Evolutionary conservation across 2,329 filamentous ascomycete species (phyloP).

Genomic region (Aureobasidium sp.): DNA sequence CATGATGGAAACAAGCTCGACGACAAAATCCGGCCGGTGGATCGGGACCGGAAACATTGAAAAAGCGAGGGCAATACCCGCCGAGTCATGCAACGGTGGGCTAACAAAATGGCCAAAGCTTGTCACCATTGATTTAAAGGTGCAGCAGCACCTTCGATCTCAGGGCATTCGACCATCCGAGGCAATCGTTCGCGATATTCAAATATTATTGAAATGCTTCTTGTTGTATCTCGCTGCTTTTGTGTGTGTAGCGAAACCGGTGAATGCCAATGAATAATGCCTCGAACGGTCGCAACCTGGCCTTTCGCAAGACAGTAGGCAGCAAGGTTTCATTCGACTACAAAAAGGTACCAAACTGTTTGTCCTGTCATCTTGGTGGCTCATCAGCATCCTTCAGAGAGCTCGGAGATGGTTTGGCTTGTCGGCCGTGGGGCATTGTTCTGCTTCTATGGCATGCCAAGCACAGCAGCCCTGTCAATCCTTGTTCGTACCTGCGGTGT

Average conservation of each 20-base stretch:
- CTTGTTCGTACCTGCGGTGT: not conserved
- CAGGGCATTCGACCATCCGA: not conserved
- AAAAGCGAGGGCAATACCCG: not conserved
- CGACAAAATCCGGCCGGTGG: slow-evolving; percentile 1
- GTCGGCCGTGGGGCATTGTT: not conserved
- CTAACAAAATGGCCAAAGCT: slow-evolving; percentile 1
- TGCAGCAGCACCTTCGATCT: not conserved
- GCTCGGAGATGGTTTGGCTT: not conserved
- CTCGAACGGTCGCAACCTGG: not conserved
- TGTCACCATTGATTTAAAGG: not conserved
- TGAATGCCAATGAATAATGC: not conserved
- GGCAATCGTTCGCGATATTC: slow-evolving; percentile 6
- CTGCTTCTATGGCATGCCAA: slow-evolving; percentile 1
- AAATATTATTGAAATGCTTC: not conserved
- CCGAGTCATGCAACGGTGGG: slow-evolving; percentile 11
- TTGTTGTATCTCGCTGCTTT: not conserved
- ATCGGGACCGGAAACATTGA: slow-evolving; percentile 4
- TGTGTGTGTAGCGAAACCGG: not conserved
- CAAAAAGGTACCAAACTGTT: not conserved
- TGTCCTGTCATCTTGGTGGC: slow-evolving; percentile 7
- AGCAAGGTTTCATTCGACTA: not conserved
- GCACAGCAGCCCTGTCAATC: not conserved
- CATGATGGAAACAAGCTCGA: slow-evolving; percentile 7
- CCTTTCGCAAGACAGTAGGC: not conserved
- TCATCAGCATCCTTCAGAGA: slow-evolving; percentile 1